Evolutionary conservation across 2,329 filamentous ascomycete genomes (phyloP), one percentile per base, ranked within the genome.

Genomic region (Pseudopyrenochaeta lycopersici): DNA sequence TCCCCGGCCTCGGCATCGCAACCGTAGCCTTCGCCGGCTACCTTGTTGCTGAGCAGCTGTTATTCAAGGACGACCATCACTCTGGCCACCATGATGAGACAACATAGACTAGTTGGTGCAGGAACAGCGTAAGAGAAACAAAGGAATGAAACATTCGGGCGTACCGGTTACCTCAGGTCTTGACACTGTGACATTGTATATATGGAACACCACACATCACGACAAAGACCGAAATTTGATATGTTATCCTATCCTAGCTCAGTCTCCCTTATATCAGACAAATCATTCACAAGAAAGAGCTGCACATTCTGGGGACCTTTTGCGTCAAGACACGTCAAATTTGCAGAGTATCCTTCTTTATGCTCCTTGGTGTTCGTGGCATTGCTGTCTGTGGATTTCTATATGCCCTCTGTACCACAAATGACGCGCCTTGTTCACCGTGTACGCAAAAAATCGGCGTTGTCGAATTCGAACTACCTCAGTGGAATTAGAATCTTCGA

Each of bases 1-100:
- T 99, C 75, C 95, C 95, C 32, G 95, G 95, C 57, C 84, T 99
- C 68, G 95, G 95, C 62, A 96, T 94, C 67, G 95, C 92, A 29
- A 90, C 90, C 4, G 93, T 95, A 55, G 93, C 94, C 40, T 99
- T 99, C 77, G 87, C 89, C 44, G 88, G 82, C 60, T 99, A 99
- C 81, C 92, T 93, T 77, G 87, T 85, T 56, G 96, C 92, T 78
- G 95, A 99, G 81, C 86, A 95, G 77, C 80, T 96, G 49, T 96
- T 97, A 77, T 75, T 96, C 66, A 84, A 89, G 71, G 89, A 93
- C 60, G 78, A 84, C 49, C 63, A 72, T 48, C 62, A 65, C 43
- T 57, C 62, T 33, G 66, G 52, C 14, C 66, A 73, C 42, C 71
- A 73, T 51, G 52, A 64, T 39, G 49, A 53, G 33, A 33, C 35